Evolutionary conservation across 805 yeast species (phyloP).

Genomic region (Saccharomycodes ludwigii): DNA sequence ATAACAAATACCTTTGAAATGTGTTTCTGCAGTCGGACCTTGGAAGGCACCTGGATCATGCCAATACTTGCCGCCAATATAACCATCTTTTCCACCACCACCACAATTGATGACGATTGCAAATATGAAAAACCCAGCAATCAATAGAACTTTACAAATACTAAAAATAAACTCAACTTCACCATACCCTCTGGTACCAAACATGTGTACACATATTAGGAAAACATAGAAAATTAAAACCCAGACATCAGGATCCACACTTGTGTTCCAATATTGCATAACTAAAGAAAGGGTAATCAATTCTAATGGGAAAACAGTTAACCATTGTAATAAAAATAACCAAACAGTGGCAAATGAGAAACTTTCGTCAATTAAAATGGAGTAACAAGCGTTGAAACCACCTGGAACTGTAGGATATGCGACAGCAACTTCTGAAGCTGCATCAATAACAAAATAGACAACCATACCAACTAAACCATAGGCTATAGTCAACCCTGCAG

Average conservation of each 20-base stretch:
- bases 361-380: slow-evolving; percentile 45
- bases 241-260: slow-evolving; percentile 39
- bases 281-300: slow-evolving; percentile 47
- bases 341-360: slow-evolving; percentile 65
- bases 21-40: slow-evolving; percentile 16
- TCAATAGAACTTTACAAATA: slow-evolving; percentile 41
- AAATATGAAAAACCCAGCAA: slow-evolving; percentile 44
- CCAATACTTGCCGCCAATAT: slow-evolving; percentile 51
- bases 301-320: slow-evolving; percentile 54
- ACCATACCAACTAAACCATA: slow-evolving; percentile 44
- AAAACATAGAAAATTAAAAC: slow-evolving; percentile 42
- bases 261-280: slow-evolving; percentile 36
- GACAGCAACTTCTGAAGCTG: slow-evolving; percentile 43
- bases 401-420: slow-evolving; percentile 28
- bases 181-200: slow-evolving; percentile 55
- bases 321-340: slow-evolving; percentile 54
- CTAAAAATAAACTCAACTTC: slow-evolving; percentile 55
- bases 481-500: slow-evolving; percentile 39
- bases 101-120: slow-evolving; percentile 46
- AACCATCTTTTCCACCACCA: slow-evolving; percentile 44
- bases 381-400: slow-evolving; percentile 28
- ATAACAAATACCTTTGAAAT: slow-evolving; percentile 53
- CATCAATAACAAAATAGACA: slow-evolving; percentile 46
- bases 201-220: slow-evolving; percentile 39
- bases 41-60: slow-evolving; percentile 39